phyloP scores from a whole-genome alignment of 805 yeast genomes.

The Candida montana region DNA sequence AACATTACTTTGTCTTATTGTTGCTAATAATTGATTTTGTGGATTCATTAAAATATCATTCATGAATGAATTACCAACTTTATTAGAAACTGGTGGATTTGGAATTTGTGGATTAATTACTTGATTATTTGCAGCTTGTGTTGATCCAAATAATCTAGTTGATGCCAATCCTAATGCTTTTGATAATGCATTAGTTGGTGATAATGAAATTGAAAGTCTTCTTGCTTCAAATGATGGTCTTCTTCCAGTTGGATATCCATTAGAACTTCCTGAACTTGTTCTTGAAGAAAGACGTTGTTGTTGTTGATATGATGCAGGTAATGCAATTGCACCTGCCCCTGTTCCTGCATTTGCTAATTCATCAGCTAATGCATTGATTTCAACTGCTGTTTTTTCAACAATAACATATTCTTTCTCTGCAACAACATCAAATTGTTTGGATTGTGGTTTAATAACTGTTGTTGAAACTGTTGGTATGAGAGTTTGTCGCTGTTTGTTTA shows the following conservation, averaged over 20 bases:
- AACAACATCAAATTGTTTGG: conserved; percentile 40
- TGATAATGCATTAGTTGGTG: conserved; percentile 84
- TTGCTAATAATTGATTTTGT: conserved; percentile 8
- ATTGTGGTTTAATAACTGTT: conserved; percentile 3
- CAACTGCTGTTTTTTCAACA: conserved; percentile 90
- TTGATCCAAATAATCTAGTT: conserved; percentile 70
- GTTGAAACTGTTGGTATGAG: conserved; percentile 1
- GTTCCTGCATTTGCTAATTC: conserved; percentile 67
- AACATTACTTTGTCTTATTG: not conserved
- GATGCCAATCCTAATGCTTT: conserved; percentile 87
- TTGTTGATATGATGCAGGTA: conserved; percentile 16
- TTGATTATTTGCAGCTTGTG: conserved; percentile 16
- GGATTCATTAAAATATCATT: conserved; percentile 13
- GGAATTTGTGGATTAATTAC: conserved; percentile 9
- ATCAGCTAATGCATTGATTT: conserved; percentile 93
- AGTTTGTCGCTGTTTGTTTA: conserved; percentile 11
- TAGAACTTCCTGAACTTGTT: conserved; percentile 42
- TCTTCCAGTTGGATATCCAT: conserved; percentile 31
- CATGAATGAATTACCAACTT: conserved; percentile 4
- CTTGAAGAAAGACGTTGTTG: conserved; percentile 36
- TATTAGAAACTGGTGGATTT: conserved; percentile 8
- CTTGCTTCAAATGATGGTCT: conserved; percentile 52
- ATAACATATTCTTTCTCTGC: conserved; percentile 88
- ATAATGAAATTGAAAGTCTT: conserved; percentile 56
- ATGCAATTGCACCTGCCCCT: conserved; percentile 42